Base-by-base conservation (phyloP, 305 asterid genomes). In the Rubia peregrina region DNA sequence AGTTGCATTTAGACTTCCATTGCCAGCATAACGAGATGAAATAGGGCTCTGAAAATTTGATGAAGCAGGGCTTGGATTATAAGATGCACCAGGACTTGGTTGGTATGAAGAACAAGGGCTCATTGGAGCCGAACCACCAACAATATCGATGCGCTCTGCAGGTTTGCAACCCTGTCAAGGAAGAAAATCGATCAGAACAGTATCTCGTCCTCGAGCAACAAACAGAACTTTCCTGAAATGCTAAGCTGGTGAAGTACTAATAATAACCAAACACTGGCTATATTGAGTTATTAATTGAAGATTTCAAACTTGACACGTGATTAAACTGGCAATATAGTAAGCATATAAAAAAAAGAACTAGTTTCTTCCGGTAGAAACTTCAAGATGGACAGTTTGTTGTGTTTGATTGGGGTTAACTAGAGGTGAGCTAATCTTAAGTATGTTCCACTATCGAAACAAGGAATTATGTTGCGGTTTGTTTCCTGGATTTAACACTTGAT, bases 101-200 rank as follows among this genome's bases (percentile, higher is more conserved):
- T 89, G 97, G 82, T 86, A 90, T 57, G 97, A 90, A 8, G 97
- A 66, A 77, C 95, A 90, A n/a, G 91, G 89, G 80, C 96, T 93
- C 60, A 77, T 88, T 60, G 87, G 76, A 53, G 88, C 81, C 55
- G 96, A 91, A 66, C 77, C 73, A 69, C 95, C 94, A 68, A 83
- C 86, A 17, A 83, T 70, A 74, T 90, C 90, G 80, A 86, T 81
- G 71, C 83, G 86, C 55, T 87, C 87, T 60, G 77, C 83, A 33
- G 98, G 96, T 86, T 87, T 93, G 87, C 97, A 89, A 62, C 98
- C 98, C 98, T 91, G 91, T 9, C 68, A 73, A 9, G 60, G 69
- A 51, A 65, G 21, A 56, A 69, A 74, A 40, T 59, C 56, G 42
- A 65, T 73, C 65, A 49, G 66, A 46, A 71, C 71, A 66, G n/a